phyloP scores from a whole-genome alignment of 2,329 filamentous ascomycete species.

The Mariannaea sp. region DNA sequence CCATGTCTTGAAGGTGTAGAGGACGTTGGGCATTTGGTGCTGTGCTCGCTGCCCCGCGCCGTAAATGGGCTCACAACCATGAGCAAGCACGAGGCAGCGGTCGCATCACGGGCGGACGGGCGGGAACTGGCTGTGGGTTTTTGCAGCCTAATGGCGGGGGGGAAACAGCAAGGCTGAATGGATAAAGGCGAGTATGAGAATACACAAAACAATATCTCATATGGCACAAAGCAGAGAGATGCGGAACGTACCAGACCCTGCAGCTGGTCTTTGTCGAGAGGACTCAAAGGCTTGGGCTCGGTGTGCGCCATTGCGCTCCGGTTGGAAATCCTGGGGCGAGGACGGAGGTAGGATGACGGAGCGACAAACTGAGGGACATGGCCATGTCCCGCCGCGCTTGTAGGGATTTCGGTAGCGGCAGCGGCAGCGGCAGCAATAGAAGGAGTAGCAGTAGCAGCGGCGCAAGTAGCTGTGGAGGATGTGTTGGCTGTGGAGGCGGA shows the following conservation, averaged over 20 bases:
- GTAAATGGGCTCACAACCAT: slow-evolving; percentile 18
- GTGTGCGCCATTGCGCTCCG: slow-evolving; percentile 45
- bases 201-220: slow-evolving; percentile 4
- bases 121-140: slow-evolving; percentile 9
- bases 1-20: slow-evolving; percentile 10
- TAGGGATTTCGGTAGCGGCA: background rate
- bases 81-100: slow-evolving; percentile 3
- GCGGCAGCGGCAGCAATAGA: slow-evolving; percentile 18
- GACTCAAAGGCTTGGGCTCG: slow-evolving; percentile 55
- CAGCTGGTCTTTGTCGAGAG: slow-evolving; percentile 76
- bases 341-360: slow-evolving; percentile 63
- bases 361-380: slow-evolving; percentile 61
- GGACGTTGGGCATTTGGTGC: slow-evolving; percentile 12
- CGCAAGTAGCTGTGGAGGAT: slow-evolving; percentile 27
- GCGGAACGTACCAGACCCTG: slow-evolving; percentile 70
- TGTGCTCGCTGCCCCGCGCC: slow-evolving; percentile 25
- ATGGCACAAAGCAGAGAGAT: slow-evolving; percentile 13
- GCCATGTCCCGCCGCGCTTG: slow-evolving; percentile 30
- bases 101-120: slow-evolving; percentile 27
- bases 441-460: slow-evolving; percentile 29
- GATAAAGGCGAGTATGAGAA: slow-evolving; percentile 3
- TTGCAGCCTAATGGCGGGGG: slow-evolving; percentile 1
- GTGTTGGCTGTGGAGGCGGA: slow-evolving; percentile 31
- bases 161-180: slow-evolving; percentile 1
- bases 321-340: slow-evolving; percentile 45